Evolutionary conservation across 2,329 filamentous ascomycete species (phyloP).

Genomic region (Aspergillus fumigatus): DNA sequence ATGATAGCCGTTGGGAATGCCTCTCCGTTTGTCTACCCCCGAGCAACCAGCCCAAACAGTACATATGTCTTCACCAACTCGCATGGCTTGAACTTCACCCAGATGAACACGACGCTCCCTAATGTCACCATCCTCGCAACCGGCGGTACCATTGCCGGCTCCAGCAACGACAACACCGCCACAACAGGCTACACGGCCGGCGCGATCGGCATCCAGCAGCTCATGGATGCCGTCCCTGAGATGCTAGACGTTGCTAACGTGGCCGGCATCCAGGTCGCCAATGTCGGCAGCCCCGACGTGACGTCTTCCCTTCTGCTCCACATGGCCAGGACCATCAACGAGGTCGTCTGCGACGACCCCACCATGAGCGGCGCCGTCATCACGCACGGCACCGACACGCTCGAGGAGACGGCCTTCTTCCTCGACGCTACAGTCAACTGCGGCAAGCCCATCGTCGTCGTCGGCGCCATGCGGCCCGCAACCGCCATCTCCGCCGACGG

Average conservation of each 20-base stretch:
- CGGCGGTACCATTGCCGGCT: slow-evolving; percentile 25
- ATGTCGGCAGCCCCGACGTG: slow-evolving; percentile 24
- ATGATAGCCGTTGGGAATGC: slow-evolving; percentile 16
- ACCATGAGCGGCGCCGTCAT: slow-evolving; percentile 34
- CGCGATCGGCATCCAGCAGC: slow-evolving; percentile 18
- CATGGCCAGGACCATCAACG: slow-evolving; percentile 17
- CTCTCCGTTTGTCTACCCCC: slow-evolving; percentile 18
- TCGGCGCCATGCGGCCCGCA: slow-evolving; percentile 60
- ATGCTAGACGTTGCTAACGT: slow-evolving; percentile 25
- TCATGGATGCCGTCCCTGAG: slow-evolving; percentile 23
- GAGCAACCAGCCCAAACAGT: slow-evolving; percentile 12
- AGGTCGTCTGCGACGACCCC: slow-evolving; percentile 19
- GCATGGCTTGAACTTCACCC: slow-evolving; percentile 23
- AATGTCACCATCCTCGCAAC: slow-evolving; percentile 23
- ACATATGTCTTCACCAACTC: slow-evolving; percentile 21
- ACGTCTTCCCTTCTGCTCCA: slow-evolving; percentile 20
- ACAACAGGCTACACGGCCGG: slow-evolving; percentile 24
- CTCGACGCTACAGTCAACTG: slow-evolving; percentile 55
- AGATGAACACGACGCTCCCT: slow-evolving; percentile 22
- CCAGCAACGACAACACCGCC: slow-evolving; percentile 20
- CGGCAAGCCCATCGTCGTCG: slow-evolving; percentile 56
- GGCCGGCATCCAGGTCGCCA: slow-evolving; percentile 23
- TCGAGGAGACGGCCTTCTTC: slow-evolving; percentile 63
- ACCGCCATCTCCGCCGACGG: slow-evolving; percentile 61
- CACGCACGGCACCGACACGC: slow-evolving; percentile 62